These are phyloP conservation scores for Aspergillus conjunctus DNA, from an alignment of 495 filamentous ascomycete species.

Conservation along the genomic window DNA sequence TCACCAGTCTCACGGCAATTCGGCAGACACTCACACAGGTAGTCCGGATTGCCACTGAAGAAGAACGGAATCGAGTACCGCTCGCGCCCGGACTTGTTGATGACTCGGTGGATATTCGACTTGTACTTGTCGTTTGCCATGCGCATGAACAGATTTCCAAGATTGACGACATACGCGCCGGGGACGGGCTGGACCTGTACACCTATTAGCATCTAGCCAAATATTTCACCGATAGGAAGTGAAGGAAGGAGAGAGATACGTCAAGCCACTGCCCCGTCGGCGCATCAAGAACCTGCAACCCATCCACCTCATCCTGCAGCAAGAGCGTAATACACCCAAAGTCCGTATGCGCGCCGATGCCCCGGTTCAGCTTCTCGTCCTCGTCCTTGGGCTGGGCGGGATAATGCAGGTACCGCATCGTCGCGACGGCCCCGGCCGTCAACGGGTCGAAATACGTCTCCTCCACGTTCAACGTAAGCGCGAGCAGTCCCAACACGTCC, in stretches of 20 bases:
- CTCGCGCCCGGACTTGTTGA: constrained; percentile 45
- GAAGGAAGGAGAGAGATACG: constrained; percentile 36
- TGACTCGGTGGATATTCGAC: constrained; percentile 58
- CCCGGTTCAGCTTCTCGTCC: constrained; percentile 40
- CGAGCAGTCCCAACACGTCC: constrained; percentile 33
- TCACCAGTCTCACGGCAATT: constrained; percentile 45
- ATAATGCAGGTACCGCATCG: constrained; percentile 46
- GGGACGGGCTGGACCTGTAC: constrained; percentile 49
- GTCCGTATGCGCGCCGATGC: constrained; percentile 52
- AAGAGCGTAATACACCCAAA: constrained; percentile 49
- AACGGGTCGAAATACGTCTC: constrained; percentile 35
- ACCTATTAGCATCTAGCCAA: constrained; percentile 18
- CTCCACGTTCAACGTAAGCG: constrained; percentile 40
- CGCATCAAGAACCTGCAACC: constrained; percentile 55
- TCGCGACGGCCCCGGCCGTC: constrained; percentile 41
- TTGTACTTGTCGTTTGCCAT: constrained; percentile 62
- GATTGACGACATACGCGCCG: constrained; percentile 57
- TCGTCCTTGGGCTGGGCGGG: constrained; percentile 47
- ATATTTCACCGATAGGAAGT: not conserved
- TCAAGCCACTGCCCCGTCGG: constrained; percentile 43
- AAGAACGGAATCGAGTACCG: constrained; percentile 67
- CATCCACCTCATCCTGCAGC: constrained; percentile 51
- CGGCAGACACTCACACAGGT: constrained; percentile 55
- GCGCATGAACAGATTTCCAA: constrained; percentile 60
- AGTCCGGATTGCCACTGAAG: constrained; percentile 56